A percentile compares a stretch with the other conserved stretches of the same genome.
Conservation (phyloP, 2,329 filamentous ascomycete species). For the Tolypocladium ovalisporum region DNA sequence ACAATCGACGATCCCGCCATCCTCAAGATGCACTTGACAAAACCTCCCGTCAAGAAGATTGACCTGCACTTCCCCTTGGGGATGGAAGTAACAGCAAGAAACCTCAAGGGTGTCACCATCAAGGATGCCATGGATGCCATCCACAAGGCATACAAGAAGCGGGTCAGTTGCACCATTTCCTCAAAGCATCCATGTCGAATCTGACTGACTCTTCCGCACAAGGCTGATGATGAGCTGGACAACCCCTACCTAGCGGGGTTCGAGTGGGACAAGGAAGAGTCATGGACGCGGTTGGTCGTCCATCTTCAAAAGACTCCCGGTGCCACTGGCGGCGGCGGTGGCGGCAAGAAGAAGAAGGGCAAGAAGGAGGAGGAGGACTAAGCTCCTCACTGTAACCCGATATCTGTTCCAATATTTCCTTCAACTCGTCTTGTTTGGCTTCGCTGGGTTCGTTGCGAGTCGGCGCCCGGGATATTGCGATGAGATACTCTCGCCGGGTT, state of each 20-base stretch:
- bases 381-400: slow-evolving; percentile 12
- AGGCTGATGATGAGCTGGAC: slow-evolving; percentile 89
- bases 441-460: slow-evolving; percentile 28
- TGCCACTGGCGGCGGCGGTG: slow-evolving; percentile 29
- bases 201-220: slow-evolving; percentile 1
- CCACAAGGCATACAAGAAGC: slow-evolving; percentile 94
- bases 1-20: slow-evolving; percentile 74
- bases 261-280: slow-evolving; percentile 92
- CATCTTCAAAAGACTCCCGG: slow-evolving; percentile 67
- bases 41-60: slow-evolving; percentile 83
- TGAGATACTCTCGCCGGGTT: slow-evolving; percentile 27
- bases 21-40: slow-evolving; percentile 71
- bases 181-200: background rate
- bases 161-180: slow-evolving; percentile 43
- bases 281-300: slow-evolving; percentile 77
- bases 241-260: slow-evolving; percentile 83
- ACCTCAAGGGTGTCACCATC: slow-evolving; percentile 90
- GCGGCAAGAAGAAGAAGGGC: slow-evolving; percentile 63
- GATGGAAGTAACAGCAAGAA: slow-evolving; percentile 77
- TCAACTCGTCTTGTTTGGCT: slow-evolving; percentile 24
- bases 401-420: slow-evolving; percentile 30
- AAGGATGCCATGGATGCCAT: slow-evolving; percentile 95
- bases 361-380: slow-evolving; percentile 45
- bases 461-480: slow-evolving; percentile 32
- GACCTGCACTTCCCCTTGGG: slow-evolving; percentile 86